phyloP scores from a whole-genome alignment of 192 early-diverging fungal genomes.

The Radiomyces spectabilis region DNA sequence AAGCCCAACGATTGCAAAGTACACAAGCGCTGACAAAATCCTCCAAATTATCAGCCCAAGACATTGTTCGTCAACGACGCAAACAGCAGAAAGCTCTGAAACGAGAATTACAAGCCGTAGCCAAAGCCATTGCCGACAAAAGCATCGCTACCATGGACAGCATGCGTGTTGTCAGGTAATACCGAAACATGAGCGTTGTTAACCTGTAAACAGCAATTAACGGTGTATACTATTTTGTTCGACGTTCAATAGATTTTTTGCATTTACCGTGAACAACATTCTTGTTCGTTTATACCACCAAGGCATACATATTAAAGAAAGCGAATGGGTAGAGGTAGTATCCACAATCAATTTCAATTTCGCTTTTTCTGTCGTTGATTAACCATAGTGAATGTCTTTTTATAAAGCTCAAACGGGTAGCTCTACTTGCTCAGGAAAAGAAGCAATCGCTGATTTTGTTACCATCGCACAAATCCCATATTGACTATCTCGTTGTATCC shows the following conservation, averaged over 20 bases:
- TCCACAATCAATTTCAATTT: too few relatives aligned
- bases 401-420: conserved; percentile 50
- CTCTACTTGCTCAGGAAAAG: conserved; percentile 47
- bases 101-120: conserved; percentile 42
- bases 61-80: not conserved
- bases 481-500: conserved; percentile 78
- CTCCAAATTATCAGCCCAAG: not conserved
- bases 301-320: conserved; percentile 76
- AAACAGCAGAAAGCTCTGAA: conserved; percentile 19
- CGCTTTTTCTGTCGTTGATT: too few relatives aligned
- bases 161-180: conserved; percentile 53
- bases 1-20: conserved; percentile 23
- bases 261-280: conserved; percentile 65
- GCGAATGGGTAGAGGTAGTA: conserved; percentile 68
- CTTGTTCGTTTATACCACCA: conserved; percentile 78
- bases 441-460: conserved; percentile 70
- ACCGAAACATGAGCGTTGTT: not conserved
- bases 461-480: conserved; percentile 82
- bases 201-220: not conserved
- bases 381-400: too few relatives aligned
- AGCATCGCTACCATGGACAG: conserved; percentile 59
- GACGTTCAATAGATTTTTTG: conserved; percentile 57
- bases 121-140: conserved; percentile 46
- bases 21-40: conserved; percentile 8
- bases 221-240: not conserved